Conservation (phyloP, 1,139 yeast species). For the Geotrichum histeridarum region DNA sequence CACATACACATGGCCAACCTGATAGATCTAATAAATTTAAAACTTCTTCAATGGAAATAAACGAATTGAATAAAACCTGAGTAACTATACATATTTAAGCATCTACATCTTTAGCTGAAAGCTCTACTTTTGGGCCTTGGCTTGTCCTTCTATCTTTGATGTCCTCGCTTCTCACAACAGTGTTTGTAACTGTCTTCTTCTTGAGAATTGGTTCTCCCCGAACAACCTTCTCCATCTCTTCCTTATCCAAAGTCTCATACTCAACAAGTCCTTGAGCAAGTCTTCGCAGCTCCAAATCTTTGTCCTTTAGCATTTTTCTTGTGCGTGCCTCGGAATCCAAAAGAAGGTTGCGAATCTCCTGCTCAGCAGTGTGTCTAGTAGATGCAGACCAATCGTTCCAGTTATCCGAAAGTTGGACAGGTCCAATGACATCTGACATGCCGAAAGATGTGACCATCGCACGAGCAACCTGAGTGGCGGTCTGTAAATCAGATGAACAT, state of each 20-base stretch:
- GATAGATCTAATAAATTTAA: too few species aligned
- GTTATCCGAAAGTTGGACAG: slow-evolving; percentile 61
- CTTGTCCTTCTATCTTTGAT: slow-evolving; percentile 36
- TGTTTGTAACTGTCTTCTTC: slow-evolving; percentile 64
- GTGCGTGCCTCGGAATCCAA: slow-evolving; percentile 77
- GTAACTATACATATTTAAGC: background rate
- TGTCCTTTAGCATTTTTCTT: slow-evolving; percentile 57
- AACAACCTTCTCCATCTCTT: slow-evolving; percentile 83
- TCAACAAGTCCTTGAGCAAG: slow-evolving; percentile 91
- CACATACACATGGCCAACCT: too few species aligned
- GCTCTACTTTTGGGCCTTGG: background rate
- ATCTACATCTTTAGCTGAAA: background rate
- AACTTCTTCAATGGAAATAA: too few species aligned
- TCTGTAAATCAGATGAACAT: slow-evolving; percentile 83
- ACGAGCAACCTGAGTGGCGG: slow-evolving; percentile 88
- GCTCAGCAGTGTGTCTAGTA: slow-evolving; percentile 83
- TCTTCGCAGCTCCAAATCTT: slow-evolving; percentile 68
- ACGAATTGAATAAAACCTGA: too few species aligned
- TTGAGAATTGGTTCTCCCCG: slow-evolving; percentile 69
- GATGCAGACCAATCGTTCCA: slow-evolving; percentile 78
- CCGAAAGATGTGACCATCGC: slow-evolving; percentile 97
- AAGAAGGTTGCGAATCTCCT: slow-evolving; percentile 75
- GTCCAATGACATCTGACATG: slow-evolving; percentile 92
- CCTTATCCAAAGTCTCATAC: slow-evolving; percentile 88
- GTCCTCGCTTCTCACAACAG: slow-evolving; percentile 56